Conservation (phyloP, 176 grass and related monocot species). For the Oryza australiensis region DNA sequence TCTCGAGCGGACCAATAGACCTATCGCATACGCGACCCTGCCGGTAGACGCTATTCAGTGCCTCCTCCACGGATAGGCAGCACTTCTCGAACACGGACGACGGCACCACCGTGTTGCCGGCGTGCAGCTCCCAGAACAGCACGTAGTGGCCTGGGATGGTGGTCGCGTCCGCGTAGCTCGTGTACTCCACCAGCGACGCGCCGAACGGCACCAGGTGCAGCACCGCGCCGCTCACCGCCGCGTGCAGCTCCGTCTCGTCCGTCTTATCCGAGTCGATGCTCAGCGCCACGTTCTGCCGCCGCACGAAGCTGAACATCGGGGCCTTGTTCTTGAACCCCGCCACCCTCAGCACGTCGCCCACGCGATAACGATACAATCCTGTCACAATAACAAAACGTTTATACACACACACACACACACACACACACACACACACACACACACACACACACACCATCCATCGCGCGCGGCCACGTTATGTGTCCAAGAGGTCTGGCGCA, state of each 20-base stretch:
- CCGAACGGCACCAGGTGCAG: constrained; percentile 79
- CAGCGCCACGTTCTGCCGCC: constrained; percentile 92
- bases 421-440: too few species aligned
- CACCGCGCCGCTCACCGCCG: constrained; percentile 66
- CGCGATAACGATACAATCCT: constrained; percentile 96
- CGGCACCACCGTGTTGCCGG: constrained; percentile 57
- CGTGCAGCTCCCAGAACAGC: constrained; percentile 87
- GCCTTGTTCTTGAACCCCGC: constrained; percentile 91
- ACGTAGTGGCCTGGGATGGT: constrained; percentile 93
- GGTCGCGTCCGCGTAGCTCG: constrained; percentile 75
- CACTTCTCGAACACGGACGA: constrained; percentile 91
- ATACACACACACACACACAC: too few species aligned
- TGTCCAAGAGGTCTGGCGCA: not conserved
- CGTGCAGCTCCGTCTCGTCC: constrained; percentile 96
- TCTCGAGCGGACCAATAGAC: constrained; percentile 91
- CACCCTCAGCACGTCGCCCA: constrained; percentile 89
- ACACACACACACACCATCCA: too few species aligned
- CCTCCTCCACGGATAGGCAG: constrained; percentile 89
- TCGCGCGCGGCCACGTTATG: not conserved
- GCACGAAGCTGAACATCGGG: constrained; percentile 79
- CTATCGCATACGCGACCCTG: constrained; percentile 78
- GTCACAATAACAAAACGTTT: not conserved
- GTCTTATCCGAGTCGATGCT: constrained; percentile 96
- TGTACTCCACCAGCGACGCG: constrained; percentile 87
- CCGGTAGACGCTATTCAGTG: constrained; percentile 88